Evolutionary conservation across 2,329 filamentous ascomycete genomes (phyloP).

Genomic region (Ceratocystiopsis minuta): DNA sequence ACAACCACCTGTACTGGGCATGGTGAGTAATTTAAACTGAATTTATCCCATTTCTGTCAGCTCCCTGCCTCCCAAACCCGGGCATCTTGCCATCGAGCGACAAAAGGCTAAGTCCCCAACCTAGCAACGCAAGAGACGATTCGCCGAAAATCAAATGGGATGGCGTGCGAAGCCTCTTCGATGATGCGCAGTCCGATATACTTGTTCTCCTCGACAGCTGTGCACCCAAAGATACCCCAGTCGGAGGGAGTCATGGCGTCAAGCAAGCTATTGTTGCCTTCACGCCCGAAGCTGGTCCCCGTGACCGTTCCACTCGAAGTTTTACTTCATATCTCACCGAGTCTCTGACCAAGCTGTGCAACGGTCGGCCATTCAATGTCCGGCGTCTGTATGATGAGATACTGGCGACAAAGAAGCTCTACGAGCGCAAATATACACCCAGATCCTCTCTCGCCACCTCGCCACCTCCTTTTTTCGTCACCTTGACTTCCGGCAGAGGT

Average conservation of each 20-base stretch:
- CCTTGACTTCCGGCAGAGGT: constrained; percentile 33
- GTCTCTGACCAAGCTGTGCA: constrained; percentile 33
- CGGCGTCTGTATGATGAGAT: constrained; percentile 40
- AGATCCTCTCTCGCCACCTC: constrained; percentile 8
- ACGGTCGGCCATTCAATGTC: constrained; percentile 34
- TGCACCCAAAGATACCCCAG: constrained; percentile 30
- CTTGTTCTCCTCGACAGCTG: constrained; percentile 46
- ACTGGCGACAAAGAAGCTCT: constrained; percentile 25
- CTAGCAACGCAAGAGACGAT: constrained; percentile 37
- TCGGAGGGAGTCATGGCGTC: constrained; percentile 32
- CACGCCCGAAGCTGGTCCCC: constrained; percentile 29
- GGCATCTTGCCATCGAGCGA: no score
- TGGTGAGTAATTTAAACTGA: no score
- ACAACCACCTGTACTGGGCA: constrained; percentile 48
- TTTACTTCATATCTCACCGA: constrained; percentile 41
- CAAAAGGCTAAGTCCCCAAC: no score
- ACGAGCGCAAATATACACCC: constrained; percentile 23
- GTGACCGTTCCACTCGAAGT: constrained; percentile 28
- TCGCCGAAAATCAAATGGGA: constrained; percentile 46
- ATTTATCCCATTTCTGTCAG: neutral
- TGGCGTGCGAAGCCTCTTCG: constrained; percentile 41
- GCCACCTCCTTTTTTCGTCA: constrained; percentile 26
- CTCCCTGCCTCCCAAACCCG: neutral
- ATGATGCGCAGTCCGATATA: constrained; percentile 45
- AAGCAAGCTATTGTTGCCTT: constrained; percentile 48